Percentiles rank a stretch among this genome's conserved stretches.
These are phyloP conservation scores for Dothideomycetidae sp. DNA, from an alignment of 2,329 filamentous ascomycete genomes.

Conservation along the genomic window DNA sequence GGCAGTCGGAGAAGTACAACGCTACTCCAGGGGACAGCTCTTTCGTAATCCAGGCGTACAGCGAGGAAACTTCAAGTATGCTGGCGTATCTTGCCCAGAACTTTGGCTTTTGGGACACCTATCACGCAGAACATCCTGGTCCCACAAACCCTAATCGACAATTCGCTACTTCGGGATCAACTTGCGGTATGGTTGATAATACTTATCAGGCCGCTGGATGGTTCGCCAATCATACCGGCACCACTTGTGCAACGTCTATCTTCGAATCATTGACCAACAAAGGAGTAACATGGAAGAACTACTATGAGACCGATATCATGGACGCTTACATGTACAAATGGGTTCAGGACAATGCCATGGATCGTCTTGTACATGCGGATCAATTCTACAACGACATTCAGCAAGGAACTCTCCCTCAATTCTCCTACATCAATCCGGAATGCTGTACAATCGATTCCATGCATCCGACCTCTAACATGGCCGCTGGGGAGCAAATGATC, in stretches of 20 bases:
- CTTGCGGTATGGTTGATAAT: conserved; percentile 23
- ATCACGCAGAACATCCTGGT: conserved; percentile 26
- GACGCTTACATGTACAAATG: conserved; percentile 26
- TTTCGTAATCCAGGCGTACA: conserved; percentile 27
- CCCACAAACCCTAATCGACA: conserved; percentile 29
- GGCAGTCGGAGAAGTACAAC: conserved; percentile 25
- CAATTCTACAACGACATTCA: conserved; percentile 17
- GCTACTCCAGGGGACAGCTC: conserved; percentile 23
- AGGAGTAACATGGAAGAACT: conserved; percentile 28
- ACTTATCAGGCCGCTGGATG: conserved; percentile 20
- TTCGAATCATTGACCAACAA: conserved; percentile 26
- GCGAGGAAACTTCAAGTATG: conserved; percentile 22
- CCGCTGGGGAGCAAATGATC: conserved; percentile 38
- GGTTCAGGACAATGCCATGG: conserved; percentile 26
- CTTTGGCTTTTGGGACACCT: conserved; percentile 27
- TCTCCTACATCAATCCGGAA: conserved; percentile 20
- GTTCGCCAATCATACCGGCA: conserved; percentile 23
- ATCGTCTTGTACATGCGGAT: conserved; percentile 18
- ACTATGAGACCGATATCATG: conserved; percentile 27
- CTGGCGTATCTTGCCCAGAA: conserved; percentile 25
- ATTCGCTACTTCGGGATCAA: conserved; percentile 26
- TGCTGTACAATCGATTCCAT: conserved; percentile 23
- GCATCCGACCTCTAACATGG: conserved; percentile 25
- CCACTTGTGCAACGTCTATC: conserved; percentile 24
- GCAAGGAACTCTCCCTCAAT: conserved; percentile 16